Evolutionary conservation across 345 rosid genomes (phyloP), one percentile per base, ranked within the genome.

Genomic region (Camelina sativa): DNA sequence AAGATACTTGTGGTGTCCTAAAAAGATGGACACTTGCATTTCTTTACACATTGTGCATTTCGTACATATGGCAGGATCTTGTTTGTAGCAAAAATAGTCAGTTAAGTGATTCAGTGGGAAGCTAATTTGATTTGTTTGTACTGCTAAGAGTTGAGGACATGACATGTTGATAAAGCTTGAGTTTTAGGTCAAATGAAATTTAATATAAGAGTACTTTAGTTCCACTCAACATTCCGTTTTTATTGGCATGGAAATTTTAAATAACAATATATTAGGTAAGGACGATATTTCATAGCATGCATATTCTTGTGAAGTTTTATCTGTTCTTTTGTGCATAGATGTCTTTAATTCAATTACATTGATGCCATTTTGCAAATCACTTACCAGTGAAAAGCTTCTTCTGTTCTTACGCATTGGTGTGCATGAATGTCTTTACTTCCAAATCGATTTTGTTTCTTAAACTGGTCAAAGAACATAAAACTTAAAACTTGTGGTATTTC

Each of bases 41-140:
- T 56, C 9, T 19, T 1, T 6, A 30, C 9, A 51, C 40, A 61
- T 15, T 22, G 58, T 47, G 19, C 25, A 25, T 68, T 16, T 69
- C 10, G 54, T 22, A 38, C 16, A 19, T 30, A 19, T 41, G 73
- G 54, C 30, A 43, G 44, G 22, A 57, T 70, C 22, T 47, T 11
- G 25, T 43, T 37, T 44, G 65, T 65, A 35, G 78, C 66, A 35
- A 34, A 46, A 16, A 44, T 56, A 46, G 58, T 8, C 50, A 62
- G 15, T 22, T 60, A 62, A 55, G 58, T 47, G 22, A 40, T 57
- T 22, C 32, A 23, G 20, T 34, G 3, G n/a, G 56, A 12, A 40
- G 16, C 62, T 62, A 19, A 52, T 7, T 53, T 53, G 22, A 17
- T 63, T 16, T 30, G 8, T 32, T 11, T 54, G 23, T 20, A n/a